phyloP scores from a whole-genome alignment of 805 yeast species.

The Pichia phayaonensis region DNA sequence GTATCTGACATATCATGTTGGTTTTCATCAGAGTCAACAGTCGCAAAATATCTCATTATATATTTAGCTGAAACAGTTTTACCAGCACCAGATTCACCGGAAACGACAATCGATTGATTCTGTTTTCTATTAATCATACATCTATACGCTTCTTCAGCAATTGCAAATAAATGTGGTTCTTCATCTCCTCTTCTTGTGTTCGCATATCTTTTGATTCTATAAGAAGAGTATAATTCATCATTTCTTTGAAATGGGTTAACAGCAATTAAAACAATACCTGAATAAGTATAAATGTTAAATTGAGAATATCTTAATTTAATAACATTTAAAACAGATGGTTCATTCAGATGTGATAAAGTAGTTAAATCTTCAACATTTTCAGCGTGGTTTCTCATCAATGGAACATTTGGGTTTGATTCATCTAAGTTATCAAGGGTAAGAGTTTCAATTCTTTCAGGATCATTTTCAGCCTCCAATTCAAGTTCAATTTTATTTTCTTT shows the following conservation, averaged over 20 bases:
- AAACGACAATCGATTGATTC: constrained; percentile 93
- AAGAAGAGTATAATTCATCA: constrained; percentile 85
- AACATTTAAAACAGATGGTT: constrained; percentile 94
- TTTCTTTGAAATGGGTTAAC: constrained; percentile 92
- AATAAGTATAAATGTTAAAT: constrained; percentile 86
- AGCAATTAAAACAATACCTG: constrained; percentile 95
- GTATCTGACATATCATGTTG: constrained; percentile 73
- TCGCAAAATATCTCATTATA: constrained; percentile 95
- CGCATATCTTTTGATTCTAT: constrained; percentile 90
- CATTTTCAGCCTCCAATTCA: constrained; percentile 45
- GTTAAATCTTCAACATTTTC: constrained; percentile 96
- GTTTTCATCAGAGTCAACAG: constrained; percentile 59
- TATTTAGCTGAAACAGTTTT: constrained; percentile 95
- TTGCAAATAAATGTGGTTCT: constrained; percentile 95
- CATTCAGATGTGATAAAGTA: constrained; percentile 83
- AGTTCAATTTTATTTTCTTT: constrained; percentile 39
- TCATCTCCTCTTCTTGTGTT: constrained; percentile 90
- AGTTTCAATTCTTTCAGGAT: constrained; percentile 35
- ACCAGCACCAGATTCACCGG: constrained; percentile 99
- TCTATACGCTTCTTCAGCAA: constrained; percentile 95
- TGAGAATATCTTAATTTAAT: constrained; percentile 84
- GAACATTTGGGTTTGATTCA: constrained; percentile 53
- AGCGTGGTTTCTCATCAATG: constrained; percentile 82
- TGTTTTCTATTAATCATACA: constrained; percentile 80
- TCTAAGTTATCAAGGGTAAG: constrained; percentile 41